Percentiles rank a stretch among this genome's conserved stretches.
Conservation (phyloP, 139 green algal genomes). For the Spirogloea muscicola region DNA sequence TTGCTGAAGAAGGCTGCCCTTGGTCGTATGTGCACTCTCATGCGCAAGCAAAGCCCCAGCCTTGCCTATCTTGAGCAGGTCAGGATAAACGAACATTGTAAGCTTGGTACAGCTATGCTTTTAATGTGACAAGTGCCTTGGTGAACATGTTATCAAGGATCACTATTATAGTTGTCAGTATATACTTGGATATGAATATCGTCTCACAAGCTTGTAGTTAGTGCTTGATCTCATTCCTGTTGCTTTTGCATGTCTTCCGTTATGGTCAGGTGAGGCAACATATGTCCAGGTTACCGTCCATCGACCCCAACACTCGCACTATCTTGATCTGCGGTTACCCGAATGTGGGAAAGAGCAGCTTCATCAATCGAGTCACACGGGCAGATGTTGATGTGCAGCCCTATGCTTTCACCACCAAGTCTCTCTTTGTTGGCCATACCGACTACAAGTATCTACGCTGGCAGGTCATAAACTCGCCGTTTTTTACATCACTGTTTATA, state of each 20-base stretch:
- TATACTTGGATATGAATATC: no score
- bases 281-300: conserved; percentile 92
- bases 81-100: no score
- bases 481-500: not conserved
- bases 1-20: conserved; percentile 94
- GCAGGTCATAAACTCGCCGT: conserved; percentile 57
- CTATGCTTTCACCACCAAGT: conserved; percentile 96
- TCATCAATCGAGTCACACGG: conserved; percentile 96
- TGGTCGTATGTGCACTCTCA: conserved; percentile 98
- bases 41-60: conserved; percentile 87
- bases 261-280: conserved; percentile 98
- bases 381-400: conserved; percentile 98
- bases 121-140: no score
- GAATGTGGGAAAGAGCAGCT: conserved; percentile 96
- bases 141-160: no score
- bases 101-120: no score
- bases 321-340: conserved; percentile 97
- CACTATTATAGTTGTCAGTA: no score
- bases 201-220: no score
- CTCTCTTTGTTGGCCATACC: conserved; percentile 94
- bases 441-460: conserved; percentile 98
- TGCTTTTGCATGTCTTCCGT: conserved; percentile 2
- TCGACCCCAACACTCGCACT: conserved; percentile 95
- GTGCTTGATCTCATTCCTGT: no score
- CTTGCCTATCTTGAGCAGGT: conserved; percentile 96